Evolutionary conservation across 495 filamentous ascomycete species (phyloP), one percentile per base, ranked within the genome.

Genomic region (Penicillium flavigenum): DNA sequence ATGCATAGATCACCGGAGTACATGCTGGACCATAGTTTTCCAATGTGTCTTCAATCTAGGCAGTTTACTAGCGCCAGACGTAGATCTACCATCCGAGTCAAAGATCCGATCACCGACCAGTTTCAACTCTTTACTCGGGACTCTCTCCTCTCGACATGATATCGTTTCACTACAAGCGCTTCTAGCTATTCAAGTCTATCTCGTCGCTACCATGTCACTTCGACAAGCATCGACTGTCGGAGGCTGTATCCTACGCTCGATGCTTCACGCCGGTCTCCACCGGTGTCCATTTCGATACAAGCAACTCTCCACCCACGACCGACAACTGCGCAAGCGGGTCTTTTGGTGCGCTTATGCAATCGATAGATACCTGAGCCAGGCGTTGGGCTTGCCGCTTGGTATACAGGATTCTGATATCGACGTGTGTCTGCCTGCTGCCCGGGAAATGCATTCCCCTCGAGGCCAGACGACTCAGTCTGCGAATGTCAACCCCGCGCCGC

Each of bases 281-380:
- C 71, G 74, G 20, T 77, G 74, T 58, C 74, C 74, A 7, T 77
- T 71, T 53, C 71, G 74, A 1, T 77, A 74, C 58, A 62, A 62
- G n/a, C 66, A 75, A 45, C 68, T 77, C 43, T 72, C 69, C 9
- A 70, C 70, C 7, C 72, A 75, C 61, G 72, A 77, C 44, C 63
- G 74, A 16, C 71, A 75, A 24, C 52, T 77, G 47, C 68, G 74
- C 12, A 77, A 77, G 51, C 65, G 78, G 3, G 71, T 81, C 36
- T 81, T 81, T 61, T 81, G 79, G 79, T 78, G 72, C 51, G 76
- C 75, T 0, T 81, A 81, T 60, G 71, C 72, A 16, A 72, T 81
- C 42, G 79, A 81, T 56, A 66, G 78, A 9, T 81, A 77, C 51
- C 57, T 81, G 22, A 79, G 77, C 26, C 75, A 80, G 49, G 72